Conservation (phyloP, 2,329 filamentous ascomycete species). For the Emydomyces testavorans region DNA sequence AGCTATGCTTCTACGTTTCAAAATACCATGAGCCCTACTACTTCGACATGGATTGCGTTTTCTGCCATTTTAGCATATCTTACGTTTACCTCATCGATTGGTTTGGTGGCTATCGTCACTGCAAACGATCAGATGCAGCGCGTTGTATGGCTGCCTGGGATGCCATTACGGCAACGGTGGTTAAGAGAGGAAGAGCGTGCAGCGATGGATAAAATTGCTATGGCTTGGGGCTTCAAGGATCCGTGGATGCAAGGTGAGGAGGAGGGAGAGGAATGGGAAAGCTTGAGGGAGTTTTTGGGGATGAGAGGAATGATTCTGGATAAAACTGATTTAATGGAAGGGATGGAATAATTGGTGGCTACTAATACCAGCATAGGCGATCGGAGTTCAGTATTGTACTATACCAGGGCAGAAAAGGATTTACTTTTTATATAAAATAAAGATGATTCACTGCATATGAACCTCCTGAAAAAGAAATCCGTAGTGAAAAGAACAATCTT, state of each 20-base stretch:
- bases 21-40: conserved; percentile 61
- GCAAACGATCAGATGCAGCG: conserved; percentile 91
- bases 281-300: conserved; percentile 68
- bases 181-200: conserved; percentile 79
- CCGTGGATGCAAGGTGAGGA: conserved; percentile 72
- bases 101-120: conserved; percentile 72
- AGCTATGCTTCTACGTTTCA: conserved; percentile 56
- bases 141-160: conserved; percentile 78
- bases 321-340: conserved; percentile 78
- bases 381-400: neutral
- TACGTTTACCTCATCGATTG: conserved; percentile 66
- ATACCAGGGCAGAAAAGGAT: neutral
- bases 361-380: neutral
- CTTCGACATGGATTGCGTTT: conserved; percentile 68
- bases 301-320: conserved; percentile 83
- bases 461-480: no score
- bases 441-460: neutral
- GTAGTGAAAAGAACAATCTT: neutral
- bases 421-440: neutral
- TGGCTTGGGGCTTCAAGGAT: conserved; percentile 86
- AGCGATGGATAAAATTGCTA: conserved; percentile 73
- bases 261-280: conserved; percentile 80
- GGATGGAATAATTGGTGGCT: conserved; percentile 53
- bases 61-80: conserved; percentile 74
- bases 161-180: conserved; percentile 71